Evolutionary conservation across 805 yeast species (phyloP), one percentile per base, ranked within the genome.

Genomic region (Saturnispora zaruensis): DNA sequence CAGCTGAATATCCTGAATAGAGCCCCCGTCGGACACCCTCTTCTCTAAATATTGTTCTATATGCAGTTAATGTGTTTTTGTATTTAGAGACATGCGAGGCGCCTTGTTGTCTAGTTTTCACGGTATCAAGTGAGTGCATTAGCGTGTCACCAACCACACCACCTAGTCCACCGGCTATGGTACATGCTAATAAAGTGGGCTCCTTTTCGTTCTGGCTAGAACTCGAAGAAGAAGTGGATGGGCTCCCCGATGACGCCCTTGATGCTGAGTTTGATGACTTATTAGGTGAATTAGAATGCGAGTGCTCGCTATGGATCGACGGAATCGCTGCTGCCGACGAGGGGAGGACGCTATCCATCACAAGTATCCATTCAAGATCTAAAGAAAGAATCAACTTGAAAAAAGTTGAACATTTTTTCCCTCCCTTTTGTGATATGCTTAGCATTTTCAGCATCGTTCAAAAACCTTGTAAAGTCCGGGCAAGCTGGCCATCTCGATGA

Each of bases 31-130:
- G 65, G 7, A 93, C 56, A 0, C 99, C 99, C 71, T 93, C 99
- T 59, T 91, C 87, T 40, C 73, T 63, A 45, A 84, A 67, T n/a
- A 93, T 84, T 0, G 91, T 82, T 25, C 67, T 54, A 59, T 85
- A 88, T 0, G 97, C 96, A 9, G 79, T 76, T 7, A 83, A 59
- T 82, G 89, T 88, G 58, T 77, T 81, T 52, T 70, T 75, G 66
- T 91, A 91, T 64, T 87, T 84, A 6, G 70, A 55, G 20, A 75
- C 75, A 55, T 74, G 71, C 21, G 86, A 82, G 4, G 95, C 86
- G n/a, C 96, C 98, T 63, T 93, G 99, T 65, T 93, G 99, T 54
- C 99, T 74, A 2, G 99, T 93, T 64, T 93, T 93, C 30, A 93
- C 96, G 0, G 99, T 93, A 63, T 93, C 99, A 33, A 93, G 68